Evolutionary conservation across 495 filamentous ascomycete genomes (phyloP).

Genomic region (Apiosordaria backusii): DNA sequence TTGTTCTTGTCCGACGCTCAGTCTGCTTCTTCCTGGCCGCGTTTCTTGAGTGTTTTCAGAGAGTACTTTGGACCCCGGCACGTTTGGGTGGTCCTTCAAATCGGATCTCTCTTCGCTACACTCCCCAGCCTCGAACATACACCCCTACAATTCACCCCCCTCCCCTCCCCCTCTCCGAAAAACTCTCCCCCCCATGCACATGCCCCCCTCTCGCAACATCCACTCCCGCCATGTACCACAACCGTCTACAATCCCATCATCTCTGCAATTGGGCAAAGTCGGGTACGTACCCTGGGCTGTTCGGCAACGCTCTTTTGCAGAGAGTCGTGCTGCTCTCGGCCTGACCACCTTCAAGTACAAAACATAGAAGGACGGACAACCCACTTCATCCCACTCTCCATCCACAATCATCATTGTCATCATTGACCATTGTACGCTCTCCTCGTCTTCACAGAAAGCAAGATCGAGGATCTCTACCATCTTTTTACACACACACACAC

Average conservation of each 20-base stretch:
- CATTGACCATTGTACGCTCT: slow-evolving; percentile 20
- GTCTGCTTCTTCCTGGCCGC: slow-evolving; percentile 8
- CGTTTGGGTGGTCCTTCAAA: slow-evolving; percentile 13
- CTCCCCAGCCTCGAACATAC: slow-evolving; percentile 20
- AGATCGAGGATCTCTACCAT: slow-evolving; percentile 1
- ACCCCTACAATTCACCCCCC: slow-evolving; percentile 16
- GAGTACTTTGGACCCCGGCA: slow-evolving; percentile 25
- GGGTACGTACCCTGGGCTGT: slow-evolving; percentile 22
- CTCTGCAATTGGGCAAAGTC: slow-evolving; percentile 26
- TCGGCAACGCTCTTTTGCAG: slow-evolving; percentile 16
- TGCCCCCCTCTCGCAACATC: slow-evolving; percentile 27
- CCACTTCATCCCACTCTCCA: slow-evolving; percentile 21
- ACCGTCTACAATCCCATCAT: slow-evolving; percentile 19
- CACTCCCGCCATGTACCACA: slow-evolving; percentile 28
- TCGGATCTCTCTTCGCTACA: slow-evolving; percentile 27
- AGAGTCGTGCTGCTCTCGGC: slow-evolving; percentile 16
- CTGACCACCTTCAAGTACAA: slow-evolving; percentile 30
- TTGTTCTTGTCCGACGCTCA: slow-evolving; percentile 16
- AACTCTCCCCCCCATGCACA: slow-evolving; percentile 25
- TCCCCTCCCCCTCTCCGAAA: slow-evolving; percentile 18
- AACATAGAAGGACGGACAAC: slow-evolving; percentile 29
- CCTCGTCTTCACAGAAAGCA: slow-evolving; percentile 12
- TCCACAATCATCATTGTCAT: slow-evolving; percentile 25
- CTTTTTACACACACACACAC: neutral
- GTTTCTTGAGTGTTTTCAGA: slow-evolving; percentile 17